A percentile compares a stretch with the other conserved stretches of the same genome.
phyloP scores from a whole-genome alignment of 495 filamentous ascomycete genomes.

The Talaromyces borbonicus region DNA sequence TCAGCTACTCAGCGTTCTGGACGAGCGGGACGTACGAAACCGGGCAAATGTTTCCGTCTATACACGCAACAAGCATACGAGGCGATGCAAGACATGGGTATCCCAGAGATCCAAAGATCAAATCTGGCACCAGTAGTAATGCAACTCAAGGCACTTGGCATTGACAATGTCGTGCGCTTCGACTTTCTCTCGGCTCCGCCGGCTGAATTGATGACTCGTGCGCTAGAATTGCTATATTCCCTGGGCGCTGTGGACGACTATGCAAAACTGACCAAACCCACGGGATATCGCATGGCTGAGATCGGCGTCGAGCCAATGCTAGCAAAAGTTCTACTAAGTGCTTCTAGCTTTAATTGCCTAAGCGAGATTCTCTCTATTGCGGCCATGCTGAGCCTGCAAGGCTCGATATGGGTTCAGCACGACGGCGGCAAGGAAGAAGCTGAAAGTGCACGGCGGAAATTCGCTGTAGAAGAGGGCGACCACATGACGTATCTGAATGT shows the following conservation, averaged over 20 bases:
- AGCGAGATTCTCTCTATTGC: conserved; percentile 86
- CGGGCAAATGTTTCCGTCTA: conserved; percentile 90
- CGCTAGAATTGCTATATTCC: conserved; percentile 80
- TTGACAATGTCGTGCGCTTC: conserved; percentile 91
- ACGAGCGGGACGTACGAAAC: conserved; percentile 80
- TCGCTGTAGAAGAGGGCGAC: conserved; percentile 89
- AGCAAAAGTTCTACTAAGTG: conserved; percentile 79
- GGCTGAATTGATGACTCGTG: conserved; percentile 76
- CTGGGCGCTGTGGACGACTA: conserved; percentile 85
- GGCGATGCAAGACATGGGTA: conserved; percentile 58
- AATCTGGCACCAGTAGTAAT: conserved; percentile 86
- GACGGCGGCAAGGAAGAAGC: conserved; percentile 62
- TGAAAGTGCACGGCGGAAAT: conserved; percentile 68
- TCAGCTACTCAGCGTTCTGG: conserved; percentile 89
- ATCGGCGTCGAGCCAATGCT: conserved; percentile 95
- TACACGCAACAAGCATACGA: conserved; percentile 75
- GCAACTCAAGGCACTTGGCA: conserved; percentile 90
- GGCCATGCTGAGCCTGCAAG: conserved; percentile 85
- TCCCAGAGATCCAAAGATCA: conserved; percentile 88
- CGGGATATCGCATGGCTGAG: conserved; percentile 89
- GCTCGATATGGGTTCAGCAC: conserved; percentile 71
- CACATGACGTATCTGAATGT: conserved; percentile 91
- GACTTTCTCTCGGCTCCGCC: conserved; percentile 84
- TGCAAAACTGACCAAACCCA: conserved; percentile 79
- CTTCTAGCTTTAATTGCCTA: conserved; percentile 63